These are phyloP conservation scores for Leavenworthia alabamica DNA, from an alignment of 345 rosid genomes.

Conservation along the genomic window DNA sequence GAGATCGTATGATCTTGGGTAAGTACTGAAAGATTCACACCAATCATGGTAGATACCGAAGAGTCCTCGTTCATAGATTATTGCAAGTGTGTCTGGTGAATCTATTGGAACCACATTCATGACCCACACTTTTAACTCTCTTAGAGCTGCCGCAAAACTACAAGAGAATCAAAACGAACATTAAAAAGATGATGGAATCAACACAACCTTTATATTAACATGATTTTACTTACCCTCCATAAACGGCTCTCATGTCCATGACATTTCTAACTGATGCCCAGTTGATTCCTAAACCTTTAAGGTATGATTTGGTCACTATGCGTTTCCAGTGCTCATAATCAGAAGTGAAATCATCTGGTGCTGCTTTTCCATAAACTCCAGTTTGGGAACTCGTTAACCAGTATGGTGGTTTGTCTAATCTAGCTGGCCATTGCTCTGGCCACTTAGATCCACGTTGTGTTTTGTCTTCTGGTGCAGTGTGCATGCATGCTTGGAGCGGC, in stretches of 20 bases:
- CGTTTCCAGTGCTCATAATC: conserved; percentile 88
- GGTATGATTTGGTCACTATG: conserved; percentile 75
- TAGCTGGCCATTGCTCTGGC: conserved; percentile 91
- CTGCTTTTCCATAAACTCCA: conserved; percentile 91
- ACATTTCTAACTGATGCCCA: conserved; percentile 81
- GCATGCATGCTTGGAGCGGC: conserved; percentile 88
- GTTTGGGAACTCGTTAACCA: conserved; percentile 79
- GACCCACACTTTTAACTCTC: conserved; percentile 79
- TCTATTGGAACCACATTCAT: conserved; percentile 85
- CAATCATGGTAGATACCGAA: conserved; percentile 94
- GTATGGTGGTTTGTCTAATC: conserved; percentile 72
- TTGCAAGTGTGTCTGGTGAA: conserved; percentile 86
- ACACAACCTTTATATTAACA: no score
- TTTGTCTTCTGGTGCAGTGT: conserved; percentile 58
- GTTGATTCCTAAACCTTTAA: conserved; percentile 75
- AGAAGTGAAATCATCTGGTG: conserved; percentile 72
- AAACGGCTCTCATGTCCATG: conserved; percentile 95
- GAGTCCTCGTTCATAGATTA: conserved; percentile 86
- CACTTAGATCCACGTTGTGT: conserved; percentile 77
- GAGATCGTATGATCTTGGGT: conserved; percentile 92
- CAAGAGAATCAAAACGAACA: conserved; percentile 22
- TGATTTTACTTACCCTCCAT: conserved; percentile 74
- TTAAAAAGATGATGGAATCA: no score
- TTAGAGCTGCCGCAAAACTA: conserved; percentile 92
- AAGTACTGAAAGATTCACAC: conserved; percentile 95